Percentiles rank a stretch among this genome's conserved stretches.
These are phyloP conservation scores for Diaporthe longicolla DNA, from an alignment of 2,329 filamentous ascomycete species.

Conservation along the genomic window DNA sequence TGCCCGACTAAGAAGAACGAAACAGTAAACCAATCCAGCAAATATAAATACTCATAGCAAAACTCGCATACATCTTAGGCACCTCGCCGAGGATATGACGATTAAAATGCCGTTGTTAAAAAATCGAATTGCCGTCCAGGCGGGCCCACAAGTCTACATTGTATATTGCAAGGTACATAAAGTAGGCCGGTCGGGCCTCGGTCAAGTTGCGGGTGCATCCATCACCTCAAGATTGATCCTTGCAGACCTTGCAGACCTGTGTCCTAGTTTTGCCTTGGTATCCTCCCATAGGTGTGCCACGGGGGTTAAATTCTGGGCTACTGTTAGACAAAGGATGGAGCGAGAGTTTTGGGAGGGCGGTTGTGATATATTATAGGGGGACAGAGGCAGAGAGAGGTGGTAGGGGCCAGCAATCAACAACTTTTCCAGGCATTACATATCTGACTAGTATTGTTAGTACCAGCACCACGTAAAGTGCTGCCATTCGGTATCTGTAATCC, in stretches of 20 bases:
- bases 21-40: background rate
- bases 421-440: background rate
- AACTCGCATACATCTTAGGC: background rate
- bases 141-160: conserved; percentile 16
- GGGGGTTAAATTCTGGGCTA: conserved; percentile 17
- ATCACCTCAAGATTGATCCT: conserved; percentile 15
- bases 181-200: conserved; percentile 12
- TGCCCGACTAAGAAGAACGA: background rate
- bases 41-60: background rate
- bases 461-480: background rate
- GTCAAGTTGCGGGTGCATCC: conserved; percentile 34
- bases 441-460: background rate
- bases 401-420: background rate
- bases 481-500: conserved; percentile 1
- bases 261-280: conserved; percentile 14
- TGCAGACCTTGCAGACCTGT: conserved; percentile 14
- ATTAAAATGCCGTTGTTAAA: background rate
- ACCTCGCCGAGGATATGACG: background rate
- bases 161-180: background rate
- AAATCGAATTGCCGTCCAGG: conserved; percentile 4
- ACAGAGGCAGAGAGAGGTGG: background rate
- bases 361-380: conserved; percentile 24
- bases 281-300: conserved; percentile 19
- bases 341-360: conserved; percentile 11
- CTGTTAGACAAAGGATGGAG: conserved; percentile 30